Evolutionary conservation across 208 protist genomes (phyloP).

Genomic region (Tetramitus jugosus): DNA sequence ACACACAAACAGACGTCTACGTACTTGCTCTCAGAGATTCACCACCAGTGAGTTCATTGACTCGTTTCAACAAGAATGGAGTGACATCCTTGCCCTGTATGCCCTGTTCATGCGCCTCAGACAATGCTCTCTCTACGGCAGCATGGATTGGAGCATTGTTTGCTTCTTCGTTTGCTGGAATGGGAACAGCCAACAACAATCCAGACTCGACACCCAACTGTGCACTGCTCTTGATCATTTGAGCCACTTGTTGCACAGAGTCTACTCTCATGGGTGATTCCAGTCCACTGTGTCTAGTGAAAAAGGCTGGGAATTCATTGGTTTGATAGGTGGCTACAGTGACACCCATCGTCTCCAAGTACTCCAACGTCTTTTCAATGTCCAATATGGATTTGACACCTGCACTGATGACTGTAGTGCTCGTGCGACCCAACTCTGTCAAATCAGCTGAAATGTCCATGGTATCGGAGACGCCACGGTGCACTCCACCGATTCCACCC

Average conservation of each 20-base stretch:
- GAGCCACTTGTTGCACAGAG: conserved; percentile 11
- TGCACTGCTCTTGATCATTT: conserved; percentile 23
- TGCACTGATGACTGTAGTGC: conserved; percentile 63
- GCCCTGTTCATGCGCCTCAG: conserved; percentile 37
- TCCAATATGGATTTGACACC: conserved; percentile 81
- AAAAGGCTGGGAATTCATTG: conserved; percentile 68
- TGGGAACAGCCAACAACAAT: conserved; percentile 49
- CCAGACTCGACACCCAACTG: conserved; percentile 39
- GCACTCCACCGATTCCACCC: conserved; percentile 77
- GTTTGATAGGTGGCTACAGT: conserved; percentile 45
- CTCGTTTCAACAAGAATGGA: conserved; percentile 59
- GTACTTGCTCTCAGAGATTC: conserved; percentile 41
- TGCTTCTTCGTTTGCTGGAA: conserved; percentile 40
- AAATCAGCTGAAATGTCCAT: conserved; percentile 75
- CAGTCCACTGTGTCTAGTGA: conserved; percentile 39
- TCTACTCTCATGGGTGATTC: background rate
- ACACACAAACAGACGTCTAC: background rate
- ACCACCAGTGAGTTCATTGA: conserved; percentile 56
- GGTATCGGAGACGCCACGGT: conserved; percentile 44
- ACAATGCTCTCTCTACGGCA: conserved; percentile 43
- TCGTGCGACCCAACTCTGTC: conserved; percentile 59
- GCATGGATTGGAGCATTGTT: conserved; percentile 27
- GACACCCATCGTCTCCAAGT: conserved; percentile 61
- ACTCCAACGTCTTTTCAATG: conserved; percentile 67
- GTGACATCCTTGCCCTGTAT: conserved; percentile 59